phyloP scores from a whole-genome alignment of 164 flowering plant genomes.

The Kalanchoe fedtschenkoi region DNA sequence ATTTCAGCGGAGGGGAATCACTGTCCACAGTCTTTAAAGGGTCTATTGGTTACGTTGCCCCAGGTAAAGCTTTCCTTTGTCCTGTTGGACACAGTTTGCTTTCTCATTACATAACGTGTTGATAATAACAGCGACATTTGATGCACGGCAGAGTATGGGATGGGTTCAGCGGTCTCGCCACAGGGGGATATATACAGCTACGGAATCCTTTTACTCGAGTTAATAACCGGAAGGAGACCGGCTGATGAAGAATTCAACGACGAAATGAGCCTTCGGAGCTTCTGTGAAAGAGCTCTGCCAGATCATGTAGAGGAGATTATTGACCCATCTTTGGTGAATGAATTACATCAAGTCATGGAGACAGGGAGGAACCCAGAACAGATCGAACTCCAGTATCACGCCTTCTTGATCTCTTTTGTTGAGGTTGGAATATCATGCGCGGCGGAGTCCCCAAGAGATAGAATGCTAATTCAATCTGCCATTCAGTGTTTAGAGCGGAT shows the following conservation, averaged over 20 bases:
- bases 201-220: background rate
- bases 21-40: background rate
- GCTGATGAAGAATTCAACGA: background rate
- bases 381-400: background rate
- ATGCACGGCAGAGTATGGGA: background rate
- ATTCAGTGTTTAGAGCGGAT: background rate
- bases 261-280: background rate
- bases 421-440: background rate
- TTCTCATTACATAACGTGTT: background rate
- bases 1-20: background rate
- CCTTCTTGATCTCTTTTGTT: background rate
- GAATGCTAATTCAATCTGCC: background rate
- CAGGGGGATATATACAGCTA: slow-evolving; percentile 6
- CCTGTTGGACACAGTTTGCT: background rate
- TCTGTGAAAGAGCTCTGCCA: background rate
- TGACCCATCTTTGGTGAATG: background rate
- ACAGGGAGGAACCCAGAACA: background rate
- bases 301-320: background rate
- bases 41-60: slow-evolving; percentile 7
- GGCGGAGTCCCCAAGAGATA: background rate
- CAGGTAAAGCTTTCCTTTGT: background rate
- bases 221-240: slow-evolving; percentile 2
- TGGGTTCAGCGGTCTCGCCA: background rate
- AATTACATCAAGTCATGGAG: background rate
- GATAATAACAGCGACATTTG: background rate